Evolutionary conservation across 169 alveolate genomes (phyloP).

Genomic region (Plasmodium cynomolgi): DNA sequence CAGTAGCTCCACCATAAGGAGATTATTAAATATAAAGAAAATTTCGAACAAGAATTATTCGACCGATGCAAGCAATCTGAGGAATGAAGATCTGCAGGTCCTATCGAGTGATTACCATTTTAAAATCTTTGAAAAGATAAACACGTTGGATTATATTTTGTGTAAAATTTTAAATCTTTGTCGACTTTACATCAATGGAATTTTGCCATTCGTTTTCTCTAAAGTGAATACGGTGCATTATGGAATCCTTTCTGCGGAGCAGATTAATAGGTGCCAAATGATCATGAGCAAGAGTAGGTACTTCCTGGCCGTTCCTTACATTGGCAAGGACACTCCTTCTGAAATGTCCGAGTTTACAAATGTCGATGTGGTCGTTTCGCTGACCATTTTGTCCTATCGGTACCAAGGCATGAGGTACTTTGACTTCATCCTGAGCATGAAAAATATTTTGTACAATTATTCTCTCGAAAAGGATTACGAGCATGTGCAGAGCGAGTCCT

Average conservation of each 20-base stretch:
- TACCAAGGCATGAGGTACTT: slow-evolving; percentile 90
- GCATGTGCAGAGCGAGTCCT: slow-evolving; percentile 73
- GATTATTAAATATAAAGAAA: slow-evolving; percentile 63
- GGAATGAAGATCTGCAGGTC: slow-evolving; percentile 4
- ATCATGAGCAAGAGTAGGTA: slow-evolving; percentile 85
- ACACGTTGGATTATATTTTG: slow-evolving; percentile 72
- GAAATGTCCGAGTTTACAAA: slow-evolving; percentile 93
- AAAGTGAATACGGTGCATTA: slow-evolving; percentile 87
- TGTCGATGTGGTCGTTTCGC: slow-evolving; percentile 92
- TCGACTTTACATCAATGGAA: slow-evolving; percentile 89
- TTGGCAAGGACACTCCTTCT: slow-evolving; percentile 94
- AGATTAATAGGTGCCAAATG: slow-evolving; percentile 67
- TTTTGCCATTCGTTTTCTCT: slow-evolving; percentile 90
- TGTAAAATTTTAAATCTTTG: slow-evolving; percentile 87
- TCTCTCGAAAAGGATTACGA: slow-evolving; percentile 70
- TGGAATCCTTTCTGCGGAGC: slow-evolving; percentile 82
- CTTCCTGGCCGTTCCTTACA: slow-evolving; percentile 92
- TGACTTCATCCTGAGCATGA: slow-evolving; percentile 86
- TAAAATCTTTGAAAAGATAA: slow-evolving; percentile 68
- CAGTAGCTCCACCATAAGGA: slow-evolving; percentile 63
- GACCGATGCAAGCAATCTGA: slow-evolving; percentile 12
- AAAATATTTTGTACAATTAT: slow-evolving; percentile 80
- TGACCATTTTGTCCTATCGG: slow-evolving; percentile 90
- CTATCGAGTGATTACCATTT: slow-evolving; percentile 65
- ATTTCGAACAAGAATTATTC: slow-evolving; percentile 15